Evolutionary conservation across 257 asterid species (phyloP).

Genomic region (Gynochthodes officinalis): DNA sequence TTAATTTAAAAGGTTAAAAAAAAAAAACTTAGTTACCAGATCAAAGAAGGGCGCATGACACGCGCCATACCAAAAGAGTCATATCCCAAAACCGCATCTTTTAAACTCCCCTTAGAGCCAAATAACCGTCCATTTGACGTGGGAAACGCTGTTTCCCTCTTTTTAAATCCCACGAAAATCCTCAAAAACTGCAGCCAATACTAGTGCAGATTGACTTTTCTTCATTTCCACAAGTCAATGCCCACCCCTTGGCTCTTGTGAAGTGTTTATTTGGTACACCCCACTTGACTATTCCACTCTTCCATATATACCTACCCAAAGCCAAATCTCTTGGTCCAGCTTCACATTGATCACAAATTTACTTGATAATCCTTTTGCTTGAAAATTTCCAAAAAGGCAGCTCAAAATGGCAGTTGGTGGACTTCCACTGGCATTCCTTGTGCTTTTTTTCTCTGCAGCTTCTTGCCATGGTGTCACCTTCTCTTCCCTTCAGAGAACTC

Average conservation of each 20-base stretch:
- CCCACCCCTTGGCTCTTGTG: not conserved
- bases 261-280: not conserved
- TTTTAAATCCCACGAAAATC: not conserved
- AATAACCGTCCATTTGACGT: not conserved
- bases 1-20: no score
- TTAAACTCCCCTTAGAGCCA: not conserved
- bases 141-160: not conserved
- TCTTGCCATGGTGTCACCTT: conserved; percentile 25
- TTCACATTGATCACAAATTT: not conserved
- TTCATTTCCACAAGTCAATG: not conserved
- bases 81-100: not conserved
- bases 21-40: no score
- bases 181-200: not conserved
- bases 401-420: conserved; percentile 13
- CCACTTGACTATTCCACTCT: not conserved
- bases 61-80: no score
- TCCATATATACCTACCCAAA: not conserved
- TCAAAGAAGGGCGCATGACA: no score
- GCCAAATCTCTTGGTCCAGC: not conserved
- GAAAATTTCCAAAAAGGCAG: not conserved
- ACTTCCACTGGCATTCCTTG: conserved; percentile 15
- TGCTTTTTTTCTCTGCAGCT: conserved; percentile 26
- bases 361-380: not conserved
- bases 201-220: not conserved
- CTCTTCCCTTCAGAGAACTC: conserved; percentile 34